Evolutionary conservation across 2,329 filamentous ascomycete genomes (phyloP).

Genomic region (Phyllachora maydis): DNA sequence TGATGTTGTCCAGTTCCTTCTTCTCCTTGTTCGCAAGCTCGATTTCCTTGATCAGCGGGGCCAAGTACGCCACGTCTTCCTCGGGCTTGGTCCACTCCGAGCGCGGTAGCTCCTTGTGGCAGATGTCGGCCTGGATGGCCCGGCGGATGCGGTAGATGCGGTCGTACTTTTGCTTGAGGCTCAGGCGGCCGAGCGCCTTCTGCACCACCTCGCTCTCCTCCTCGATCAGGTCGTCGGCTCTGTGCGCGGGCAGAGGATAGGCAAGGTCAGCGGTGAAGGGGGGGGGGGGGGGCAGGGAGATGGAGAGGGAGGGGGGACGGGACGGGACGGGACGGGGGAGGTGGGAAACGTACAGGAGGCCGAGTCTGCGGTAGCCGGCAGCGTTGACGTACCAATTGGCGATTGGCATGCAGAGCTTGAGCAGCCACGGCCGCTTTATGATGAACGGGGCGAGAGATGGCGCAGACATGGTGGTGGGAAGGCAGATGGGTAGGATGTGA

Average conservation of each 20-base stretch:
- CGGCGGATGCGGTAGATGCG: slow-evolving; percentile 93
- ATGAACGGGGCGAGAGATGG: slow-evolving; percentile 49
- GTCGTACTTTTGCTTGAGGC: slow-evolving; percentile 82
- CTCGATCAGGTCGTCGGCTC: slow-evolving; percentile 83
- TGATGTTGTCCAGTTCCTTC: slow-evolving; percentile 26
- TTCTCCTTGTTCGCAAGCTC: slow-evolving; percentile 25
- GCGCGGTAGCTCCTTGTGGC: slow-evolving; percentile 44
- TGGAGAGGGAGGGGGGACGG: background rate
- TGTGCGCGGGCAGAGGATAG: slow-evolving; percentile 15
- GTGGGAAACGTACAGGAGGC: slow-evolving; percentile 61
- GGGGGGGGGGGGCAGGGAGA: slow-evolving; percentile 1
- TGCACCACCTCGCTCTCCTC: slow-evolving; percentile 82
- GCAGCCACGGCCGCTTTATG: slow-evolving; percentile 69
- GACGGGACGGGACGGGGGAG: no score
- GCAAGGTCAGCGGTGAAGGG: background rate
- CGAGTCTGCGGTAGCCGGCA: slow-evolving; percentile 81
- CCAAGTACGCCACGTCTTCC: slow-evolving; percentile 34
- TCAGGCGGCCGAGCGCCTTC: slow-evolving; percentile 74
- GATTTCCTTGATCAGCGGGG: slow-evolving; percentile 28
- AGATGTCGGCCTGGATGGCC: slow-evolving; percentile 58
- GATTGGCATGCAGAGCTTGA: slow-evolving; percentile 57
- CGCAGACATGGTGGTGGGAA: slow-evolving; percentile 31
- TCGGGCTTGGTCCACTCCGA: slow-evolving; percentile 36
- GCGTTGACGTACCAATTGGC: slow-evolving; percentile 79
- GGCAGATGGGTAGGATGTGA: slow-evolving; percentile 4